Percentiles rank a stretch among this genome's conserved stretches.
These are phyloP conservation scores for Nakataea oryzae DNA, from an alignment of 2,329 filamentous ascomycete genomes.

Conservation along the genomic window DNA sequence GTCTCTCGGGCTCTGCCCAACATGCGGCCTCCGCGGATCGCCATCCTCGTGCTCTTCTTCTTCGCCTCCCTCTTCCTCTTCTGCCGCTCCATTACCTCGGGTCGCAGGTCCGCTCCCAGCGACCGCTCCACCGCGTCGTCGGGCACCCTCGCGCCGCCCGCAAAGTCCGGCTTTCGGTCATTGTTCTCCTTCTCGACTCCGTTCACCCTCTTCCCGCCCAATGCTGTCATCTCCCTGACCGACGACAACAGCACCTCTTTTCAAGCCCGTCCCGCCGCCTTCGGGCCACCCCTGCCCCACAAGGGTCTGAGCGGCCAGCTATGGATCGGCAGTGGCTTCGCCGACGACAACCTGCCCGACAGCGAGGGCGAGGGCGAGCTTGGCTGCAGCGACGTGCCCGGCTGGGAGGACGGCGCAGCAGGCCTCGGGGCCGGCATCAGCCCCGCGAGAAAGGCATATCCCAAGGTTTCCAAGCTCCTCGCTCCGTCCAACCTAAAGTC, in stretches of 20 bases:
- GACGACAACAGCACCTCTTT: conserved; percentile 99
- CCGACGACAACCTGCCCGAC: conserved; percentile 60
- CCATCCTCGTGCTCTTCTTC: conserved; percentile 43
- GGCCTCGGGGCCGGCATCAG: conserved; percentile 15
- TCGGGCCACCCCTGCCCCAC: conserved; percentile 68
- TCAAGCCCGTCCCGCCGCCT: conserved; percentile 82
- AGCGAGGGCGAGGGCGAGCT: conserved; percentile 74
- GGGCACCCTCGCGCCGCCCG: neutral
- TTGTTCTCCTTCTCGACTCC: conserved; percentile 65
- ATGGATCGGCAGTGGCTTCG: conserved; percentile 89
- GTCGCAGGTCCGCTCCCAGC: neutral
- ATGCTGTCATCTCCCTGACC: conserved; percentile 89
- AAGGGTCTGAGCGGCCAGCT: conserved; percentile 78
- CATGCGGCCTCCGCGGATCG: conserved; percentile 34
- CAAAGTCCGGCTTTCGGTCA: conserved; percentile 33
- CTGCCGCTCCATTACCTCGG: conserved; percentile 38
- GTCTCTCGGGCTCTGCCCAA: neutral
- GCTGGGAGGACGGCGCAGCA: conserved; percentile 58
- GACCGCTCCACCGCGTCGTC: neutral
- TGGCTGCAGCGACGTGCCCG: conserved; percentile 88
- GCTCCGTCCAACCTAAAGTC: conserved; percentile 11
- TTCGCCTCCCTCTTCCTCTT: conserved; percentile 43
- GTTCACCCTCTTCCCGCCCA: conserved; percentile 86
- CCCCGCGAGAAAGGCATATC: conserved; percentile 20
- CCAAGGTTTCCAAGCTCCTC: neutral